These are phyloP conservation scores for Boeremia exigua DNA, from an alignment of 2,329 filamentous ascomycete genomes.

Conservation along the genomic window DNA sequence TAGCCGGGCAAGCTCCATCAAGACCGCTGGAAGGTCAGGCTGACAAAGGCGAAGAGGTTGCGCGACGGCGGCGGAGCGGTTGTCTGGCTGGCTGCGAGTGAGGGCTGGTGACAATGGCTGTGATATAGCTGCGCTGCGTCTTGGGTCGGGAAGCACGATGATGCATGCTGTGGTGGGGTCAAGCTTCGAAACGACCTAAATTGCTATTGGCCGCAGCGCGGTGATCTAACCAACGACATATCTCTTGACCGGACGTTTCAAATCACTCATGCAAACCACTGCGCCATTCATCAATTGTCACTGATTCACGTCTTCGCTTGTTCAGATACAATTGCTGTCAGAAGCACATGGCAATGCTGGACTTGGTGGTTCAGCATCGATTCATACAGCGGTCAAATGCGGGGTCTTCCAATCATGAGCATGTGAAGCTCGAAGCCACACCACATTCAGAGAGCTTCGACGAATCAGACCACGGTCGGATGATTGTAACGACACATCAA, in stretches of 20 bases:
- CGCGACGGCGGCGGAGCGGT: constrained; percentile 16
- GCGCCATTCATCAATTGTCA: neutral
- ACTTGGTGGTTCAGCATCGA: neutral
- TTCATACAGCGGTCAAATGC: constrained; percentile 22
- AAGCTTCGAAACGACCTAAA: constrained; percentile 16
- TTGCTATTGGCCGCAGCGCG: constrained; percentile 10
- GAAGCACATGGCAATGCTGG: neutral
- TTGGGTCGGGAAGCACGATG: constrained; percentile 30
- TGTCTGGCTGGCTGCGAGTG: constrained; percentile 14
- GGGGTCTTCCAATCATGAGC: constrained; percentile 29
- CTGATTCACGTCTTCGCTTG: neutral
- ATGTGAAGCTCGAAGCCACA: constrained; percentile 33
- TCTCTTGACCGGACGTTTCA: constrained; percentile 11
- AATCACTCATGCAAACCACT: constrained; percentile 12
- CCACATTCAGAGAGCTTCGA: constrained; percentile 18
- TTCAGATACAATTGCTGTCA: neutral
- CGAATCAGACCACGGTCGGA: constrained; percentile 26
- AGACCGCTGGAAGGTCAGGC: constrained; percentile 43
- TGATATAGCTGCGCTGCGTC: constrained; percentile 24
- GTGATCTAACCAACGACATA: constrained; percentile 10
- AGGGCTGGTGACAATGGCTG: constrained; percentile 37
- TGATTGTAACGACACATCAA: constrained; percentile 23
- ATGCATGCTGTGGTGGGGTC: constrained; percentile 41
- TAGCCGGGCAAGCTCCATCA: constrained; percentile 62
- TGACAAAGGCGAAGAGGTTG: constrained; percentile 18